Evolutionary conservation across 192 early-diverging fungal genomes (phyloP).

Genomic region (Coemansia guatemalensis): DNA sequence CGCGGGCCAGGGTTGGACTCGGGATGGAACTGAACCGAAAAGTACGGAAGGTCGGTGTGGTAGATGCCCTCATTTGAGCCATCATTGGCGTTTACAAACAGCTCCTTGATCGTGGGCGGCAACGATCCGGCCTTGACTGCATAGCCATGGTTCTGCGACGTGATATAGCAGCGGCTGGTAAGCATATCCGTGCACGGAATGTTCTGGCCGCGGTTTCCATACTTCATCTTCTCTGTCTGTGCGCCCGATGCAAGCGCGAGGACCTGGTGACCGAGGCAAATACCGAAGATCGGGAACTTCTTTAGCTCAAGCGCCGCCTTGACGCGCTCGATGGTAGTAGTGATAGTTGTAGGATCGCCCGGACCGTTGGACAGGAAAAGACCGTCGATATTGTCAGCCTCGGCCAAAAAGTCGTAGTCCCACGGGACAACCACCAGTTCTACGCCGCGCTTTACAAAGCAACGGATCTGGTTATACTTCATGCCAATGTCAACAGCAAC

Average conservation of each 20-base stretch:
- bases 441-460: conserved; percentile 94
- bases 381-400: conserved; percentile 67
- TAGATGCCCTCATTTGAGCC: conserved; percentile 98
- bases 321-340: conserved; percentile 74
- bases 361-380: conserved; percentile 95
- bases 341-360: conserved; percentile 89
- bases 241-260: conserved; percentile 92
- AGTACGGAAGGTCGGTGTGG: conserved; percentile 86
- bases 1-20: conserved; percentile 92
- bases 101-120: conserved; percentile 64
- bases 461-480: conserved; percentile 99
- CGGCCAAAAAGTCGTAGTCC: conserved; percentile 89
- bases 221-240: conserved; percentile 94
- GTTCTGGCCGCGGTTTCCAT: conserved; percentile 99
- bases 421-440: conserved; percentile 94
- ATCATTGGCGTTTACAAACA: conserved; percentile 99
- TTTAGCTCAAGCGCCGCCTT: conserved; percentile 62
- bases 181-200: conserved; percentile 97
- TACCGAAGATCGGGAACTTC: conserved; percentile 95
- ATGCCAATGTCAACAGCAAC: conserved; percentile 97
- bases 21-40: conserved; percentile 99
- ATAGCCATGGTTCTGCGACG: conserved; percentile 98
- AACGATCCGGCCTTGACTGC: conserved; percentile 86
- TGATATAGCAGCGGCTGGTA: conserved; percentile 97
- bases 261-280: conserved; percentile 99